phyloP scores from a whole-genome alignment of 2,329 filamentous ascomycete genomes.

The Talaromyces sp. region DNA sequence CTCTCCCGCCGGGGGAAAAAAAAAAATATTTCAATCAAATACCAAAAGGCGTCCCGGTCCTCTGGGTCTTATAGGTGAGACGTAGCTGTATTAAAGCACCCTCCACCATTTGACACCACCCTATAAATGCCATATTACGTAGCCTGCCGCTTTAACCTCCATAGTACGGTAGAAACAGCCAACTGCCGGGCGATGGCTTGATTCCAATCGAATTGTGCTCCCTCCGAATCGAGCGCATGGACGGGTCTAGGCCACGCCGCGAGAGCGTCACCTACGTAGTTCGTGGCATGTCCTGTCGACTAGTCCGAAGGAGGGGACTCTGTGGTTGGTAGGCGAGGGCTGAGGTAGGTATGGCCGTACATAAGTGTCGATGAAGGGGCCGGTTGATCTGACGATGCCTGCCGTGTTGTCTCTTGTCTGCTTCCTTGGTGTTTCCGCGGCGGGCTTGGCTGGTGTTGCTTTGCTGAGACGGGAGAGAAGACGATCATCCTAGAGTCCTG shows the following conservation, averaged over 20 bases:
- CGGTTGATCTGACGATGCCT: background rate
- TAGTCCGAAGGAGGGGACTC: background rate
- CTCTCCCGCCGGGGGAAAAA: background rate
- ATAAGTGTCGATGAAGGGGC: background rate
- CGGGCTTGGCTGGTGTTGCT: background rate
- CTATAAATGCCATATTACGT: background rate
- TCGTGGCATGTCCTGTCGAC: too few relatives aligned
- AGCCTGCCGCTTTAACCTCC: background rate
- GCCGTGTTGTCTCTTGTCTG: background rate
- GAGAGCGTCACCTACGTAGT: background rate
- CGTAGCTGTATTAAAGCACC: background rate
- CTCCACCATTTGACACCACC: background rate
- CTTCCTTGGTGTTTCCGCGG: background rate
- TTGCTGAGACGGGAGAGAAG: background rate
- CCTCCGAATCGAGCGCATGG: background rate
- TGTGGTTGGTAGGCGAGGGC: background rate
- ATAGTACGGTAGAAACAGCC: background rate
- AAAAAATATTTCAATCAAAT: background rate
- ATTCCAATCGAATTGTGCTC: background rate
- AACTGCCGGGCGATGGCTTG: background rate
- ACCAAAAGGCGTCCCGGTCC: background rate
- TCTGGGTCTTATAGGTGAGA: background rate
- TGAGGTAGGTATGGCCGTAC: background rate
- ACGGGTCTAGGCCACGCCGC: slow-evolving; percentile 2
- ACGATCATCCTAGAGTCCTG: background rate